Evolutionary conservation across 192 early-diverging fungal species (phyloP).

Genomic region (Martensiomyces pterosporus): DNA sequence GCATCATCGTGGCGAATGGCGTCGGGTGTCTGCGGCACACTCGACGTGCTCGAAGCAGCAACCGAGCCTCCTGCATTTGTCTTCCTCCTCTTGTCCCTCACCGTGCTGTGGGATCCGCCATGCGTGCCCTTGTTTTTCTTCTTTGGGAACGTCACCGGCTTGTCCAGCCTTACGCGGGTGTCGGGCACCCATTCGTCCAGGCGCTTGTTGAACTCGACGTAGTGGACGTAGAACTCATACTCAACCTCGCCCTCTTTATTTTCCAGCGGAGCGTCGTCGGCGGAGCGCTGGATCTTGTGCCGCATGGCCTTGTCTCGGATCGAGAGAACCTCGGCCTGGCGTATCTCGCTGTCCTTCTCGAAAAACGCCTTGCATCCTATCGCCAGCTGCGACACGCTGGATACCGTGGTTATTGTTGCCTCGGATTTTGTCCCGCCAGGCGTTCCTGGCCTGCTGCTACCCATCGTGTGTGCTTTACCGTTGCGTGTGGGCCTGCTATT

Average conservation of each 20-base stretch:
- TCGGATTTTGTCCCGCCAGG: conserved; percentile 30
- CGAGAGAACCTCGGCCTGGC: conserved; percentile 83
- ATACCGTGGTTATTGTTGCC: conserved; percentile 14
- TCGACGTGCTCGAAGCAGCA: conserved; percentile 25
- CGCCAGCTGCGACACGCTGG: conserved; percentile 25
- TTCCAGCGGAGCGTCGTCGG: conserved; percentile 48
- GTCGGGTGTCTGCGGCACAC: conserved; percentile 45
- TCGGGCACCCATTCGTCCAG: conserved; percentile 92
- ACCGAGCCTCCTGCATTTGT: conserved; percentile 47
- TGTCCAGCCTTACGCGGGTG: conserved; percentile 60
- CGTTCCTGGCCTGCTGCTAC: conserved; percentile 42
- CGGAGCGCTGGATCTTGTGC: conserved; percentile 39
- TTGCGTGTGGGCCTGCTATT: too few relatives aligned
- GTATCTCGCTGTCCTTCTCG: conserved; percentile 61
- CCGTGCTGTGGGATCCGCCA: conserved; percentile 23
- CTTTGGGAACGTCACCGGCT: conserved; percentile 70
- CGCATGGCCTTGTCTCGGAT: conserved; percentile 55
- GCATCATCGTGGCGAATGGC: conserved; percentile 40
- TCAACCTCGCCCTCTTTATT: conserved; percentile 24
- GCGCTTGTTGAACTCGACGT: conserved; percentile 96
- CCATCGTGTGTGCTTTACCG: too few relatives aligned
- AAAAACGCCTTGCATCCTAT: conserved; percentile 65
- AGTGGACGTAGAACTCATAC: conserved; percentile 92
- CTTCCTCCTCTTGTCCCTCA: conserved; percentile 48
- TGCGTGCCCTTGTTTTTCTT: conserved; percentile 50